These are phyloP conservation scores for Saxophila tyrrhenica DNA, from an alignment of 495 filamentous ascomycete species.

Conservation along the genomic window DNA sequence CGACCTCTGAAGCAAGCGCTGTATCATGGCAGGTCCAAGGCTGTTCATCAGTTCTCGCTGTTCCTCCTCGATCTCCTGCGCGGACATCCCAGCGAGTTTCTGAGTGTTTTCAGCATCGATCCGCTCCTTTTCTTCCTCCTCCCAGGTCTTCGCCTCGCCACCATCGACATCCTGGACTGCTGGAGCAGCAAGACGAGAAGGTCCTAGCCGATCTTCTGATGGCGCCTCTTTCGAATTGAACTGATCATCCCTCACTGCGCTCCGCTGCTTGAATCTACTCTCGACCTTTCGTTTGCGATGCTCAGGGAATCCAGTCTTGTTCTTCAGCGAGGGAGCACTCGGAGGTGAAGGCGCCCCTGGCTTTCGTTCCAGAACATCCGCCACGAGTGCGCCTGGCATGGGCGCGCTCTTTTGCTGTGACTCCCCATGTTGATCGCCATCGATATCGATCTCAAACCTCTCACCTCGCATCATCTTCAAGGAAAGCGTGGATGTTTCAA, in stretches of 20 bases:
- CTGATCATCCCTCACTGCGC: constrained; percentile 21
- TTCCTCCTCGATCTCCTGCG: constrained; percentile 66
- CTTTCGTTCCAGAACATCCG: constrained; percentile 67
- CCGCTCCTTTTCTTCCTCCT: constrained; percentile 46
- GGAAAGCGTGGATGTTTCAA: too few species aligned
- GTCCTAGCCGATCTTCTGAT: not conserved
- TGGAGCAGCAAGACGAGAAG: not conserved
- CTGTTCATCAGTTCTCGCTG: constrained; percentile 58
- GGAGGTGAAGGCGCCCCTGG: constrained; percentile 47
- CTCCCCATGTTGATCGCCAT: constrained; percentile 2
- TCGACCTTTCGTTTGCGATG: constrained; percentile 63
- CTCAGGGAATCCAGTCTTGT: constrained; percentile 63
- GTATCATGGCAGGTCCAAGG: constrained; percentile 58
- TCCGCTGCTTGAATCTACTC: constrained; percentile 69
- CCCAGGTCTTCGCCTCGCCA: constrained; percentile 12
- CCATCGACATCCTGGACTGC: not conserved
- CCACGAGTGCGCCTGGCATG: constrained; percentile 40
- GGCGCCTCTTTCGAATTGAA: not conserved
- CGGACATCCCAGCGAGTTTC: constrained; percentile 66
- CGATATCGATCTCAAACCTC: constrained; percentile 18
- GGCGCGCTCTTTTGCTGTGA: not conserved
- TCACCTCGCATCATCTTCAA: constrained; percentile 16
- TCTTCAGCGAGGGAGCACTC: constrained; percentile 47
- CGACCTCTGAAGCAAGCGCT: constrained; percentile 65
- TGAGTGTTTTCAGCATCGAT: constrained; percentile 78